These are phyloP conservation scores for Lolium rigidum DNA, from an alignment of 176 grass and related monocot species.

Conservation along the genomic window DNA sequence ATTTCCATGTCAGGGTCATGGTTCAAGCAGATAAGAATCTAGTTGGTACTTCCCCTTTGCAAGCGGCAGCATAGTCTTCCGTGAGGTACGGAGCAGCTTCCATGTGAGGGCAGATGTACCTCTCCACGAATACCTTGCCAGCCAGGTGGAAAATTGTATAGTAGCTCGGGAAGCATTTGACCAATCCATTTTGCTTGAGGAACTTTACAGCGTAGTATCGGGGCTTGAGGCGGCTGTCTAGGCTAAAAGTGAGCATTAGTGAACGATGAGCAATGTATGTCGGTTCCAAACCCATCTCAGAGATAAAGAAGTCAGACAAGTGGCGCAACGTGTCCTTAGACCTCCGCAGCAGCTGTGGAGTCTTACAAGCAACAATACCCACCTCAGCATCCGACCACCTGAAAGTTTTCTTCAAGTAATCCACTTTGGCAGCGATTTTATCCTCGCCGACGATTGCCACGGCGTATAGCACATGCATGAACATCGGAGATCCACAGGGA, in stretches of 20 bases:
- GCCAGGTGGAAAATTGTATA: not conserved
- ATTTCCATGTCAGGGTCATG: not conserved
- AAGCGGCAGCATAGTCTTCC: not conserved
- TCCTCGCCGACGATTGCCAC: not conserved
- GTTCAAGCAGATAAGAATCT: not conserved
- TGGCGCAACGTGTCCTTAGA: not conserved
- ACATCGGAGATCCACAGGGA: not conserved
- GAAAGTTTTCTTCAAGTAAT: no score
- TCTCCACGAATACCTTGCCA: not conserved
- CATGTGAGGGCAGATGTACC: not conserved
- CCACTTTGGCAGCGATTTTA: not conserved
- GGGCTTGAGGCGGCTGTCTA: not conserved
- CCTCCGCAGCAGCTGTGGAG: accelerated
- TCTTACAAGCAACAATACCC: not conserved
- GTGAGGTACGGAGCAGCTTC: not conserved
- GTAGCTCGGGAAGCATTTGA: not conserved
- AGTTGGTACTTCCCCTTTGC: not conserved
- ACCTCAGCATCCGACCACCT: not conserved
- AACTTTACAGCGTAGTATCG: not conserved
- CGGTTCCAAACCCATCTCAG: not conserved
- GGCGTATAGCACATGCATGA: not conserved
- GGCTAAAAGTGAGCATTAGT: not conserved
- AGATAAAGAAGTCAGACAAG: not conserved
- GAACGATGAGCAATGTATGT: not conserved
- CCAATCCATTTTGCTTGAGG: not conserved